Percentiles rank a stretch among this genome's conserved stretches.
phyloP scores from a whole-genome alignment of 257 asterid species.

The Jasminum sambac region DNA sequence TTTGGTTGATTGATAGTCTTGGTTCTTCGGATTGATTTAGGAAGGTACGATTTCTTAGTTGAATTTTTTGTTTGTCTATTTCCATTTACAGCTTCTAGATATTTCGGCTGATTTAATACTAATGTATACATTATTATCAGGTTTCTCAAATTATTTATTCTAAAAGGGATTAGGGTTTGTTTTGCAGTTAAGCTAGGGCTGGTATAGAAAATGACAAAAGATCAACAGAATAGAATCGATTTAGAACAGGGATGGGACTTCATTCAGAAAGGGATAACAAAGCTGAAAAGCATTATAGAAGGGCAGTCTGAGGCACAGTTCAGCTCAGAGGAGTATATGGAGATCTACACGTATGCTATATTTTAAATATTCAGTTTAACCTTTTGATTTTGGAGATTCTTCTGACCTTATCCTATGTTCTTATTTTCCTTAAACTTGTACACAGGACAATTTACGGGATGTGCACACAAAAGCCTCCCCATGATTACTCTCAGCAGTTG shows the following conservation, averaged over 20 bases:
- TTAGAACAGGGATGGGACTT: neutral
- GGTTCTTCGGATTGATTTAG: neutral
- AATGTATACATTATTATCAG: constrained; percentile 28
- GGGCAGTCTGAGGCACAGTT: neutral
- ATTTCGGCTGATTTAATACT: constrained; percentile 1
- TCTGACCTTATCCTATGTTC: constrained; percentile 18
- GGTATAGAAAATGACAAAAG: neutral
- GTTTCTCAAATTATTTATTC: constrained; percentile 3
- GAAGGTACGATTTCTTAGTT: neutral
- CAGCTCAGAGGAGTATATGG: neutral
- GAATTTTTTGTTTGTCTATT: neutral
- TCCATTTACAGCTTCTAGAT: neutral
- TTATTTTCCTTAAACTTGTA: constrained; percentile 26
- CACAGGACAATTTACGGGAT: constrained; percentile 87
- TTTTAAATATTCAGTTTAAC: neutral
- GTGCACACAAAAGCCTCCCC: constrained; percentile 98
- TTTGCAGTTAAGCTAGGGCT: constrained; percentile 24
- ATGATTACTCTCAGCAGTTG: constrained; percentile 92
- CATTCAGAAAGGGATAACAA: neutral
- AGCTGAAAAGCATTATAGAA: neutral
- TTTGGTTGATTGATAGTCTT: neutral
- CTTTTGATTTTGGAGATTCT: constrained; percentile 8
- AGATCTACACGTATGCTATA: constrained; percentile 76
- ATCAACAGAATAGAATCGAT: neutral
- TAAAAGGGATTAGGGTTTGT: constrained; percentile 17